Evolutionary conservation across 148 eudicot genomes (phyloP), one percentile per base, ranked within the genome.

Genomic region (Simmondsia chinensis): DNA sequence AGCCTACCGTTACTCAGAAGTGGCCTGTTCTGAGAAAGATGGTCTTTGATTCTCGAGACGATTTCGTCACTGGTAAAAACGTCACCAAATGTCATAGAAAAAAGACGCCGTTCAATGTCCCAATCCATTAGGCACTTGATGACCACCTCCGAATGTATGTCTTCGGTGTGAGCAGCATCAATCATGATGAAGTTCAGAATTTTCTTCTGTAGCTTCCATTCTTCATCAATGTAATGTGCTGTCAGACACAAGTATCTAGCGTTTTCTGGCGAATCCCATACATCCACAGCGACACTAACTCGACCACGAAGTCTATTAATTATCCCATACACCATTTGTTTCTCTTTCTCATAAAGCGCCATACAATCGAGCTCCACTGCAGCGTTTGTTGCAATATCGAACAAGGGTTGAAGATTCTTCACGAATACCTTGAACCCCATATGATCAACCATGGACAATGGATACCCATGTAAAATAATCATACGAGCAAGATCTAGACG

Each of bases 381-480:
- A 58, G 72, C 66, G 27, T 75, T 70, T 33, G 64, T 76, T 29
- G 66, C 56, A 42, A 84, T 58, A 40, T 89, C 93, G 61, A 84
- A 89, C 59, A 72, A 27, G 17, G 97, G 97, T 65, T 89, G 97
- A 29, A 89, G 75, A 72, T 89, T 89, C 68, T 75, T 89, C 4
- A 84, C 88, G 60, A 89, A 89, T 46, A 70, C 61, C 54, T 82
- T 89, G 52, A 89, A 89, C 18, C 97, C 95, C 39, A 72, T 53
- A 79, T 89, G 82, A 44, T 89, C 95, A 30, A 85, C 93, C 88
- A 89, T 89, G 36, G 82, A 65, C 42, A 85, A 48, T 5, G 97
- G 97, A 56, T 84, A 89, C 46, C 95, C 95, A 72, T 89, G 97
- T 54, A 81, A 54, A 66, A 89, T 85, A 49, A 89, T 82, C 97